Evolutionary conservation across 495 filamentous ascomycete species (phyloP), one percentile per base, ranked within the genome.

Genomic region (Darksidea phi): DNA sequence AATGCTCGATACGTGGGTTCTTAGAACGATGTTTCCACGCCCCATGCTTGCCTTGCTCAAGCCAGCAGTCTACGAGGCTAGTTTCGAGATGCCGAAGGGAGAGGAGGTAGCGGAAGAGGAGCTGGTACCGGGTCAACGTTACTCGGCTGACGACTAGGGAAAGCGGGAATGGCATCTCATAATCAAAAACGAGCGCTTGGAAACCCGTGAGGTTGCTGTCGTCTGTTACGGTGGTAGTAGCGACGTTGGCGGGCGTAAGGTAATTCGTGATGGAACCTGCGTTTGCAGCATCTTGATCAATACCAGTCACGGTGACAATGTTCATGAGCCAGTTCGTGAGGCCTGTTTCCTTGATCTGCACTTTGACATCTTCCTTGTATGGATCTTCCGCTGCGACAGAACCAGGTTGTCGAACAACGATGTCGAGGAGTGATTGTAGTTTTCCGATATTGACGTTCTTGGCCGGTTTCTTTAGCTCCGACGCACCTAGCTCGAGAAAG

Each of bases 341-440:
- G 17, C 88, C 87, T 52, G 93, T 84, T 65, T 96, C 91, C 73
- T 96, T 97, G 90, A 97, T 96, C 62, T 88, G 85, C 8, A 98
- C 88, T 71, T 95, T 96, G 63, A 98, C 90, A 68, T 97, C 91
- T 72, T 98, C 94, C 71, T 97, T 97, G 79, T 93, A 98, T 0
- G 92, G 91, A 73, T 97, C 94, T 52, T 93, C 83, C 1, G 91
- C 91, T 15, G 94, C 93, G 48, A 98, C 87, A 69, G 88, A 96
- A 11, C 95, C 94, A 1, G 94, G 91, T 68, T 98, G 94, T 4
- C 92, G 90, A 21, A 98, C 82, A 0, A 96, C 93, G 17, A 98
- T 81, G 72, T 98, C 94, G 5, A 98, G 84, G 7, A 98, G 80
- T 2, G 91, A 96, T 71, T 98, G 94, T 1, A 98, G 79, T 68